Conservation (phyloP, 768 basidiomycete species). For the Russula brevipes region DNA sequence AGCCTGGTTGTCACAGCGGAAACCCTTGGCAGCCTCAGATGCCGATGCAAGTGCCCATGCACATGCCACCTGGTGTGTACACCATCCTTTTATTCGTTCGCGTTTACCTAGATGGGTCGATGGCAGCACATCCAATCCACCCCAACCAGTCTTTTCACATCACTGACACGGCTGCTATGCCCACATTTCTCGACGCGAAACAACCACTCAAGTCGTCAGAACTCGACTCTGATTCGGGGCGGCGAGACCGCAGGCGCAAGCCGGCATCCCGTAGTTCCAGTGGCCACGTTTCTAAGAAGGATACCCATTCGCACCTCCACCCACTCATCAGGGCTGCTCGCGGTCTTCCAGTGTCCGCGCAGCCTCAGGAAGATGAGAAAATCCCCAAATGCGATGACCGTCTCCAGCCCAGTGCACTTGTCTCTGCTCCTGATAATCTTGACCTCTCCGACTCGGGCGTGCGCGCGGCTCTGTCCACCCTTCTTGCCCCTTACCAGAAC, state of each 20-base stretch:
- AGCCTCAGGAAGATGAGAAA: constrained; percentile 13
- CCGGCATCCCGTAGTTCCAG: constrained; percentile 37
- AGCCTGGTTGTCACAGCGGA: constrained; percentile 4
- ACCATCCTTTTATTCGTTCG: neutral
- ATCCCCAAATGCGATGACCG: neutral
- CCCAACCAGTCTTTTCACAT: constrained; percentile 11
- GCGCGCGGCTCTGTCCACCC: constrained; percentile 15
- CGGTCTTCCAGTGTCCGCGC: constrained; percentile 2
- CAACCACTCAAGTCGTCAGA: constrained; percentile 30
- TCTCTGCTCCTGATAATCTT: neutral
- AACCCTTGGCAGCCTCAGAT: constrained; percentile 22
- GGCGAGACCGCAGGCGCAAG: constrained; percentile 27
- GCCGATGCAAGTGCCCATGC: constrained; percentile 17
- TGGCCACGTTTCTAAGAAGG: constrained; percentile 29
- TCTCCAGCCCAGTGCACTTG: neutral
- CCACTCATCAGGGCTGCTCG: constrained; percentile 19
- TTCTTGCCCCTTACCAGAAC: constrained; percentile 18
- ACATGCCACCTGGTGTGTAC: constrained; percentile 18
- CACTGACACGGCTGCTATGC: neutral
- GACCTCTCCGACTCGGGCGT: constrained; percentile 20
- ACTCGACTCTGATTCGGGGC: constrained; percentile 37
- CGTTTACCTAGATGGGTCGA: neutral
- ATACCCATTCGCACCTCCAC: constrained; percentile 13
- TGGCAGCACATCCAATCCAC: constrained; percentile 8
- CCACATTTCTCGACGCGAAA: neutral